phyloP scores from a whole-genome alignment of 805 yeast species.

The Kluyveromyces aestuarii region DNA sequence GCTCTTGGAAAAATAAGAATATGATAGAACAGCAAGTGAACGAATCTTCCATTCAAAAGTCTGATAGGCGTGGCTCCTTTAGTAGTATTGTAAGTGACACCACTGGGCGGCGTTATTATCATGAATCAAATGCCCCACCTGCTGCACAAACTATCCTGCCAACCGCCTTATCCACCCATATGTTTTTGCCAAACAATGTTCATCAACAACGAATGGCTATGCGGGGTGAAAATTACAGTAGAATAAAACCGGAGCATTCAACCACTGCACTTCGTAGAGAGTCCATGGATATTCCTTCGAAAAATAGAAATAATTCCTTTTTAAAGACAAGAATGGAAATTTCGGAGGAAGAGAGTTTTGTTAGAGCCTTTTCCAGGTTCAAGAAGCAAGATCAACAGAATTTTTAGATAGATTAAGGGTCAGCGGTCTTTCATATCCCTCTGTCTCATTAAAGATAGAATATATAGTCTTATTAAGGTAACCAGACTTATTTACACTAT shows the following conservation, averaged over 20 bases:
- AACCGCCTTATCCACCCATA: conserved; percentile 52
- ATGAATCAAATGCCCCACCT: conserved; percentile 51
- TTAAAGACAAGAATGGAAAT: conserved; percentile 28
- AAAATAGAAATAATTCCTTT: conserved; percentile 16
- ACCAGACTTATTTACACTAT: no score
- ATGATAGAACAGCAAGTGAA: background rate
- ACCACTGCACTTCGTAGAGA: conserved; percentile 11
- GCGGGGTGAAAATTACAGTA: background rate
- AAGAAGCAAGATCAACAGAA: conserved; percentile 1
- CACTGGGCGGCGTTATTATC: conserved; percentile 28
- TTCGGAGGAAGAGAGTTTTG: conserved; percentile 22
- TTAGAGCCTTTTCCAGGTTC: conserved; percentile 6
- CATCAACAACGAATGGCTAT: conserved; percentile 23
- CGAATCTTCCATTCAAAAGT: background rate
- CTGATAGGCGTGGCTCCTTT: conserved; percentile 24
- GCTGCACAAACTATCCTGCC: conserved; percentile 49
- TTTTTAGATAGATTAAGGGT: background rate
- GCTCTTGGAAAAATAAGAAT: conserved; percentile 4
- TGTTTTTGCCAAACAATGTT: conserved; percentile 44
- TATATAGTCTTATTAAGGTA: no score
- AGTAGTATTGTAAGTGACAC: conserved; percentile 31
- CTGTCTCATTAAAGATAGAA: background rate
- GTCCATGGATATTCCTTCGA: conserved; percentile 28
- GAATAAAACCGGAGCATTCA: background rate
- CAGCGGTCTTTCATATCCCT: background rate